Conservation (phyloP, 2,329 filamentous ascomycete genomes). For the Claviceps citrina region DNA sequence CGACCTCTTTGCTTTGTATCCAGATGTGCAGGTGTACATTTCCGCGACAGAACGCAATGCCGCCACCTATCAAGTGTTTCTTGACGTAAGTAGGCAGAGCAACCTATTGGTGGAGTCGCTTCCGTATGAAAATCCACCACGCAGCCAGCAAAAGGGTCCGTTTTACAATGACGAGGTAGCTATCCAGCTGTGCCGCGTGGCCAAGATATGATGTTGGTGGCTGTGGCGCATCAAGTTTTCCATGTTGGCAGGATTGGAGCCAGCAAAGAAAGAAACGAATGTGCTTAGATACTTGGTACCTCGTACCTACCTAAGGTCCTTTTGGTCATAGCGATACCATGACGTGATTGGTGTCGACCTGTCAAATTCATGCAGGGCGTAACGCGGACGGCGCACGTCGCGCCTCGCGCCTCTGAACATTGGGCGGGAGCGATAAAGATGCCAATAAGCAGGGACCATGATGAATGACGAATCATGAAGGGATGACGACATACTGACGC, state of each 20-base stretch:
- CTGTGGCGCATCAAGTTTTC: neutral
- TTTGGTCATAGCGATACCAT: neutral
- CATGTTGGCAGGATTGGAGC: neutral
- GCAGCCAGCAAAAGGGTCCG: slow-evolving; percentile 38
- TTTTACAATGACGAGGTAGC: slow-evolving; percentile 47
- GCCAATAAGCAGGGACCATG: too few relatives aligned
- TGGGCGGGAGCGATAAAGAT: too few relatives aligned
- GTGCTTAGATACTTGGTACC: too few relatives aligned
- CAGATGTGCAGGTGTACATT: slow-evolving; percentile 44
- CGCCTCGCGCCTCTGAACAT: too few relatives aligned
- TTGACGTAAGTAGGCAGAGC: slow-evolving; percentile 38
- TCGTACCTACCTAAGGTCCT: too few relatives aligned
- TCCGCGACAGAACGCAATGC: slow-evolving; percentile 57
- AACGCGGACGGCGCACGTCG: neutral
- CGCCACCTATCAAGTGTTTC: slow-evolving; percentile 51
- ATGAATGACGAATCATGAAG: too few relatives aligned
- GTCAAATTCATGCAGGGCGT: neutral
- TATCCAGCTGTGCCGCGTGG: slow-evolving; percentile 35
- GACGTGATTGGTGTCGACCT: neutral
- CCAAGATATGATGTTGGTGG: slow-evolving; percentile 5
- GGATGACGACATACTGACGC: too few relatives aligned
- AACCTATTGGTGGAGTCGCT: slow-evolving; percentile 28
- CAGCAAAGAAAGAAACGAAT: neutral
- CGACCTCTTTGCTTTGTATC: slow-evolving; percentile 43
- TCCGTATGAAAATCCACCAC: slow-evolving; percentile 24